phyloP scores from a whole-genome alignment of 805 yeast genomes.

The Candida nonsorbophila region DNA sequence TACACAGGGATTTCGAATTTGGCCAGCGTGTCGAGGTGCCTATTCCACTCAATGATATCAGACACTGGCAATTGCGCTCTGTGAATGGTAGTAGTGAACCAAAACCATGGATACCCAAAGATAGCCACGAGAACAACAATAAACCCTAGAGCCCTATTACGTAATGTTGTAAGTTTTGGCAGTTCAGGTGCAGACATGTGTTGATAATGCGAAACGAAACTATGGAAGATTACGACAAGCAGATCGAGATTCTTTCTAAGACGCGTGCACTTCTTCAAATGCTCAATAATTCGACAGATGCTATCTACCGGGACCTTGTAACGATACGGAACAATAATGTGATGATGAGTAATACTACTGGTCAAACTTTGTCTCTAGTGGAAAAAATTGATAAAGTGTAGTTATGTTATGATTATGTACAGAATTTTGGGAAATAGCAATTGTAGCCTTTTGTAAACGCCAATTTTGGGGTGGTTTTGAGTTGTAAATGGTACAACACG shows the following conservation, averaged over 20 bases:
- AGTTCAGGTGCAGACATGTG: too few relatives aligned
- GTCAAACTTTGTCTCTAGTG: neutral
- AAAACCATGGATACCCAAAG: slow-evolving; percentile 59
- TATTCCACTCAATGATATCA: slow-evolving; percentile 23
- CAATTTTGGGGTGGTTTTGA: slow-evolving; percentile 2
- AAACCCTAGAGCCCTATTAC: too few relatives aligned
- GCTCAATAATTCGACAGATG: slow-evolving; percentile 8
- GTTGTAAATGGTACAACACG: slow-evolving; percentile 5
- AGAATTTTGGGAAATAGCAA: slow-evolving; percentile 7
- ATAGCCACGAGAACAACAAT: slow-evolving; percentile 9
- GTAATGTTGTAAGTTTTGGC: too few relatives aligned
- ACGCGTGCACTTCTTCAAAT: slow-evolving; percentile 9
- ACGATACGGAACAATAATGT: slow-evolving; percentile 5
- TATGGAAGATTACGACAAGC: slow-evolving; percentile 6
- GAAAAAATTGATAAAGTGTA: neutral
- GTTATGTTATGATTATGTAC: neutral
- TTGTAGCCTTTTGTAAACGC: slow-evolving; percentile 6
- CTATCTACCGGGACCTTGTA: slow-evolving; percentile 8
- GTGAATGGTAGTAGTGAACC: slow-evolving; percentile 53
- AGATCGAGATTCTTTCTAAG: slow-evolving; percentile 7
- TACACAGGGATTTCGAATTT: slow-evolving; percentile 39
- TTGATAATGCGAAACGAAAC: too few relatives aligned
- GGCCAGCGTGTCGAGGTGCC: slow-evolving; percentile 18
- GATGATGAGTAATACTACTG: slow-evolving; percentile 4
- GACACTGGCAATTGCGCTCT: slow-evolving; percentile 55